Conservation (phyloP, 2,329 filamentous ascomycete genomes). For the Paecilomyces sp. region DNA sequence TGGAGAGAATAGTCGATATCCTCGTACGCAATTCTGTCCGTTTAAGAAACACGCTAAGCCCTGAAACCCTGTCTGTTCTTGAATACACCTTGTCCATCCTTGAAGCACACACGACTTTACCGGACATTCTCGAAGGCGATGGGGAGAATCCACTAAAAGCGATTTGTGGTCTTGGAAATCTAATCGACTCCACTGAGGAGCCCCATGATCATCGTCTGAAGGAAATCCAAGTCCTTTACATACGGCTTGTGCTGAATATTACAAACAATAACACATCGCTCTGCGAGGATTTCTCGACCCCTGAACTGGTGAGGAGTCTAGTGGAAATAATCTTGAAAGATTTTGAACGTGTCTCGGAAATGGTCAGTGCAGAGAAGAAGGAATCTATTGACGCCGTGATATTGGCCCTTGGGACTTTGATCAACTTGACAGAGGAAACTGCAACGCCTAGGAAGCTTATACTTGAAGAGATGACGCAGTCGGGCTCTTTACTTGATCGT, state of each 20-base stretch:
- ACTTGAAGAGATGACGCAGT: constrained; percentile 31
- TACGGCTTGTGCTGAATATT: constrained; percentile 73
- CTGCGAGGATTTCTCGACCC: constrained; percentile 58
- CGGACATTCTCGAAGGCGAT: constrained; percentile 16
- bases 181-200: constrained; percentile 24
- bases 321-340: constrained; percentile 28
- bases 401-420: constrained; percentile 71
- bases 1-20: constrained; percentile 23
- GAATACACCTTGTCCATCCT: constrained; percentile 27
- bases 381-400: constrained; percentile 64
- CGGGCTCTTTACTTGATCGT: constrained; percentile 45
- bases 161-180: constrained; percentile 28
- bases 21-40: constrained; percentile 16
- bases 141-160: constrained; percentile 19
- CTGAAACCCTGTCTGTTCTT: constrained; percentile 15
- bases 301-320: constrained; percentile 29
- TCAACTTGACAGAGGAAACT: constrained; percentile 80
- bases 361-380: constrained; percentile 35
- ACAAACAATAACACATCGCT: constrained; percentile 72
- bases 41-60: neutral
- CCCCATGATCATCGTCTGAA: constrained; percentile 11
- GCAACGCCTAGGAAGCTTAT: constrained; percentile 50
- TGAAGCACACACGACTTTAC: constrained; percentile 28
- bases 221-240: constrained; percentile 33
- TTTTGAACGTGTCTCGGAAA: constrained; percentile 20